Conservation (phyloP, 345 rosid genomes). For the Moricandia moricandioides region DNA sequence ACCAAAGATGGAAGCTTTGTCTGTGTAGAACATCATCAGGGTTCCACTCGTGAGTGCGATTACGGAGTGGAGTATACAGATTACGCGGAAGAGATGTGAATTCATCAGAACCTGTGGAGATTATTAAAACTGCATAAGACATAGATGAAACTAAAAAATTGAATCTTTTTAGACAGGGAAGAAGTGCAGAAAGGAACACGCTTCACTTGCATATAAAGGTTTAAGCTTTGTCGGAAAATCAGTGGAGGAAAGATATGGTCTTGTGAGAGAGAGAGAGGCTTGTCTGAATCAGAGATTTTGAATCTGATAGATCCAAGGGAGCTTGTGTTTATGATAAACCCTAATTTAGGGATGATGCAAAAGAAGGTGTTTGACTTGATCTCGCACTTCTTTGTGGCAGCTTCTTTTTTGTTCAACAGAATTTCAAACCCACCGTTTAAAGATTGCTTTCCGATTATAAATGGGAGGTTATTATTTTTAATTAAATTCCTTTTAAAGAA, state of each 20-base stretch:
- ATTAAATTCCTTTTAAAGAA: not conserved
- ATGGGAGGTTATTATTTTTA: not conserved
- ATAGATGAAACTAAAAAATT: not conserved
- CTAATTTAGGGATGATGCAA: slow-evolving; percentile 29
- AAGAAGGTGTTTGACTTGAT: slow-evolving; percentile 26
- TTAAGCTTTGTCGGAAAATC: slow-evolving; percentile 14
- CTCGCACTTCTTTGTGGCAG: slow-evolving; percentile 27
- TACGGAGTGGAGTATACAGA: slow-evolving; percentile 69
- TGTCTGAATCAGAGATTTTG: not conserved
- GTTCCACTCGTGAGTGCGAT: slow-evolving; percentile 73
- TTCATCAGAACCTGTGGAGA: slow-evolving; percentile 31
- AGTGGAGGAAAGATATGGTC: slow-evolving; percentile 12
- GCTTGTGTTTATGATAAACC: slow-evolving; percentile 29
- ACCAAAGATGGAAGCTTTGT: slow-evolving; percentile 56
- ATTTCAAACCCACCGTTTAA: slow-evolving; percentile 33
- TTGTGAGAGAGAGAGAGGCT: not conserved
- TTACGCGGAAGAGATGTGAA: slow-evolving; percentile 40
- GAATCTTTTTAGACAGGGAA: not conserved
- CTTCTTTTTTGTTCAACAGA: slow-evolving; percentile 27
- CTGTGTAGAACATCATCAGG: slow-evolving; percentile 77
- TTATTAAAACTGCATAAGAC: not conserved
- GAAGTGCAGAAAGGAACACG: not conserved
- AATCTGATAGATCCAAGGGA: slow-evolving; percentile 18
- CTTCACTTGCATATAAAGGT: slow-evolving; percentile 10
- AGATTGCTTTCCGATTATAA: slow-evolving; percentile 28